phyloP scores from a whole-genome alignment of 371 early-diverging fungal genomes.

The Mucor plumbeus region DNA sequence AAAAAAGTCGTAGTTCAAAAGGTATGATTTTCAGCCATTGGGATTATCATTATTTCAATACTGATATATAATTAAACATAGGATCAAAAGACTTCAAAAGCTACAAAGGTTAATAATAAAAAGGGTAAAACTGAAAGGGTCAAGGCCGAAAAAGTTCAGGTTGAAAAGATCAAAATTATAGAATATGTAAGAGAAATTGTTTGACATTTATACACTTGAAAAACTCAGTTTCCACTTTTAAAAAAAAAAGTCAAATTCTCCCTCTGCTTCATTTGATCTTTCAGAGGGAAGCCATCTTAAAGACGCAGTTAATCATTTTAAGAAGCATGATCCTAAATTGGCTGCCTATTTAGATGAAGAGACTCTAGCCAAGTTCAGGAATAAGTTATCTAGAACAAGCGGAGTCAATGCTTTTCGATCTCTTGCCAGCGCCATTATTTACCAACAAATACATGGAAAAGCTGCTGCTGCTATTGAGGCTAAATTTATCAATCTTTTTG shows the following conservation, averaged over 20 bases:
- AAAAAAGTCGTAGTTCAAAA: constrained; percentile 1
- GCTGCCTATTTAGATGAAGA: constrained; percentile 29
- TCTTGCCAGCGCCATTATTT: constrained; percentile 49
- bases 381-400: constrained; percentile 14
- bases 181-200: background rate
- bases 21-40: background rate
- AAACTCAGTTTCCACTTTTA: background rate
- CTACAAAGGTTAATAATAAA: background rate
- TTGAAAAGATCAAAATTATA: background rate
- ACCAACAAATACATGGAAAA: constrained; percentile 61
- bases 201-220: background rate
- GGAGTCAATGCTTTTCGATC: constrained; percentile 38
- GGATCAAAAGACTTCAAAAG: background rate
- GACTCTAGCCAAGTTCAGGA: constrained; percentile 19
- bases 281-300: constrained; percentile 8
- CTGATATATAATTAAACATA: background rate
- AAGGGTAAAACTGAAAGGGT: background rate
- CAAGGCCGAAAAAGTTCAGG: background rate
- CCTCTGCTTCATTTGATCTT: background rate
- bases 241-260: background rate
- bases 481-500: constrained; percentile 44
- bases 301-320: constrained; percentile 37
- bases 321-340: constrained; percentile 39
- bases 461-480: constrained; percentile 51
- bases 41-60: background rate